phyloP scores from a whole-genome alignment of 2,329 filamentous ascomycete genomes.

The Trichoderma sp. region DNA sequence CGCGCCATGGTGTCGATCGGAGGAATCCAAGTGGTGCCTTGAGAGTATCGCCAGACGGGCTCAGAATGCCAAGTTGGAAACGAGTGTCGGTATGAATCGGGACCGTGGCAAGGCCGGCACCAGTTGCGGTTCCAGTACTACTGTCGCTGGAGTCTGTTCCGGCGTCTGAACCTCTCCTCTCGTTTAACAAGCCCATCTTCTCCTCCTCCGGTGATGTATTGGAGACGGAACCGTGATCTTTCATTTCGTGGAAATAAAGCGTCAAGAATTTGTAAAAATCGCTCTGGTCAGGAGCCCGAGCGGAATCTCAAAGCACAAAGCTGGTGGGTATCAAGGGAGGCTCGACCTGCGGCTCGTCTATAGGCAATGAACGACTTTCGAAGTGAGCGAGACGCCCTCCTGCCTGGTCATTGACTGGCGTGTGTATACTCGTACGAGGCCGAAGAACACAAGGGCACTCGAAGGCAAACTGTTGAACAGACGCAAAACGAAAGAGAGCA shows the following conservation, averaged over 20 bases:
- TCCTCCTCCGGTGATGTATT: slow-evolving; percentile 47
- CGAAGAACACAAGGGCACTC: slow-evolving; percentile 6
- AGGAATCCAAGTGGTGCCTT: slow-evolving; percentile 37
- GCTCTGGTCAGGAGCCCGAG: neutral
- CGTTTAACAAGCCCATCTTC: slow-evolving; percentile 50
- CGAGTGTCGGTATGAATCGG: slow-evolving; percentile 36
- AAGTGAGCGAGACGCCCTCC: slow-evolving; percentile 7
- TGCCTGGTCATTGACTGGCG: neutral
- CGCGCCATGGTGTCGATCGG: slow-evolving; percentile 42
- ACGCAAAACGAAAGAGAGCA: neutral
- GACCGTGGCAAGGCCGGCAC: slow-evolving; percentile 18
- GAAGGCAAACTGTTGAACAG: slow-evolving; percentile 13
- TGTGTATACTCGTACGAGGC: slow-evolving; percentile 5
- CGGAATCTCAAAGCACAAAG: neutral
- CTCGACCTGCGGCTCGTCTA: neutral
- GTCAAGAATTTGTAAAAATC: slow-evolving; percentile 1
- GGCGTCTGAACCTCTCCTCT: slow-evolving; percentile 47
- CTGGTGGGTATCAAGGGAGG: neutral
- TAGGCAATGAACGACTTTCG: neutral
- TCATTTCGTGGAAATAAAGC: slow-evolving; percentile 44
- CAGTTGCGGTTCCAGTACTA: slow-evolving; percentile 17
- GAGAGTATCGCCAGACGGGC: slow-evolving; percentile 34
- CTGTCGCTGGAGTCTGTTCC: slow-evolving; percentile 47
- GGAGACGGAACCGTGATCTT: slow-evolving; percentile 42
- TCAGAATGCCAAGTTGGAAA: slow-evolving; percentile 35